Evolutionary conservation across 257 asterid species (phyloP).

Genomic region (Fraxinus excelsior): DNA sequence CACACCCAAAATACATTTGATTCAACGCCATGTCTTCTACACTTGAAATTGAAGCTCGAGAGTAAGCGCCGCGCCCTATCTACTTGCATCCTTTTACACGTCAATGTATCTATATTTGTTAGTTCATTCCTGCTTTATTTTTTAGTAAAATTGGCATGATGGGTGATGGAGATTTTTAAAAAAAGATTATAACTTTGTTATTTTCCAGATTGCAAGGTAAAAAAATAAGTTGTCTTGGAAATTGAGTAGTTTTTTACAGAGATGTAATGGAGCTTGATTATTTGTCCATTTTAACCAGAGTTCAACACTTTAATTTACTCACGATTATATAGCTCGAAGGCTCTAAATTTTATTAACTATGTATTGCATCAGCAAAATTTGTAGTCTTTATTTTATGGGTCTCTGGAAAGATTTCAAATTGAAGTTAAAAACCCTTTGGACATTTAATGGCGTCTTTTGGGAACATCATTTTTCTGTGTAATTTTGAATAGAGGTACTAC

Average conservation of each 20-base stretch:
- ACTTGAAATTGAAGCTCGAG: conserved; percentile 95
- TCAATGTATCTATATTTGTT: background rate
- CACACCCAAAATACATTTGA: conserved; percentile 15
- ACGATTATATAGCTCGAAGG: background rate
- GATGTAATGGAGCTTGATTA: background rate
- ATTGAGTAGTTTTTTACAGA: background rate
- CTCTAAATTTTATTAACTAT: background rate
- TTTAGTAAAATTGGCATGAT: background rate
- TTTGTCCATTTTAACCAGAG: background rate
- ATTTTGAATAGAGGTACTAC: background rate
- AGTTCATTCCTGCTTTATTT: background rate
- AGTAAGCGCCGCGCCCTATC: conserved; percentile 51
- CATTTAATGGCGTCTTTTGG: background rate
- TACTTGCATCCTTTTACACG: background rate
- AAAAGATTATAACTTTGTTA: background rate
- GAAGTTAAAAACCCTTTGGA: background rate
- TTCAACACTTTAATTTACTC: background rate
- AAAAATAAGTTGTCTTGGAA: background rate
- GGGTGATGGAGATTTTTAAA: background rate
- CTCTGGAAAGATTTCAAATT: background rate
- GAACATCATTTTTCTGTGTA: background rate
- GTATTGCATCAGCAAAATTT: background rate
- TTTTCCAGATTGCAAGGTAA: background rate
- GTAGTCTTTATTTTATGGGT: background rate
- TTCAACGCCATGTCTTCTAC: conserved; percentile 74